Conservation (phyloP, 305 asterid species). For the Lippia alba region DNA sequence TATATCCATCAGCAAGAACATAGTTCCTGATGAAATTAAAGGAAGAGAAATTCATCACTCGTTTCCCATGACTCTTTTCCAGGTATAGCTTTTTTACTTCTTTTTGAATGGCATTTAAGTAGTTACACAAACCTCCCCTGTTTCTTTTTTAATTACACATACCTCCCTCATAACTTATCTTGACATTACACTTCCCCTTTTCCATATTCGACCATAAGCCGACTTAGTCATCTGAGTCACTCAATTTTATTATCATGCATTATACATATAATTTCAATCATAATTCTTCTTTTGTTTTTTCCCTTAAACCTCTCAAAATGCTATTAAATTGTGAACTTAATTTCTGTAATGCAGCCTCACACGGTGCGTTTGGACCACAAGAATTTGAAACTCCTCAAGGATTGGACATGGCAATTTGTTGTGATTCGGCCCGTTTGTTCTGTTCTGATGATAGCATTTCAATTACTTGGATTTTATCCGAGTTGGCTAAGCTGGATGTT, state of each 20-base stretch:
- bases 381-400: slow-evolving; percentile 61
- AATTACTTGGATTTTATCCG: slow-evolving; percentile 63
- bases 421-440: slow-evolving; percentile 75
- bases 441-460: slow-evolving; percentile 60
- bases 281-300: background rate
- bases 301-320: background rate
- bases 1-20: slow-evolving; percentile 79
- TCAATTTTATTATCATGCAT: background rate
- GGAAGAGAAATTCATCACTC: slow-evolving; percentile 87
- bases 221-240: background rate
- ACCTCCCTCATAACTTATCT: too few species aligned
- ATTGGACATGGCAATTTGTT: slow-evolving; percentile 82
- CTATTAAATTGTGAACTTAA: slow-evolving; percentile 16
- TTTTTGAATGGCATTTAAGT: too few species aligned
- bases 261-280: background rate
- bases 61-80: slow-evolving; percentile 74
- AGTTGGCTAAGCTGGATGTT: slow-evolving; percentile 76
- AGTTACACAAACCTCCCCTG: too few species aligned
- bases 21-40: slow-evolving; percentile 78
- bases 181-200: too few species aligned
- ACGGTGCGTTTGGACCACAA: slow-evolving; percentile 65
- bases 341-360: slow-evolving; percentile 60
- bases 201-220: too few species aligned
- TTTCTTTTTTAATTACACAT: too few species aligned
- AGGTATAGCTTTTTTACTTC: slow-evolving; percentile 39